Conservation (phyloP, 2,329 filamentous ascomycete species). For the Aspergillus nomiae region DNA sequence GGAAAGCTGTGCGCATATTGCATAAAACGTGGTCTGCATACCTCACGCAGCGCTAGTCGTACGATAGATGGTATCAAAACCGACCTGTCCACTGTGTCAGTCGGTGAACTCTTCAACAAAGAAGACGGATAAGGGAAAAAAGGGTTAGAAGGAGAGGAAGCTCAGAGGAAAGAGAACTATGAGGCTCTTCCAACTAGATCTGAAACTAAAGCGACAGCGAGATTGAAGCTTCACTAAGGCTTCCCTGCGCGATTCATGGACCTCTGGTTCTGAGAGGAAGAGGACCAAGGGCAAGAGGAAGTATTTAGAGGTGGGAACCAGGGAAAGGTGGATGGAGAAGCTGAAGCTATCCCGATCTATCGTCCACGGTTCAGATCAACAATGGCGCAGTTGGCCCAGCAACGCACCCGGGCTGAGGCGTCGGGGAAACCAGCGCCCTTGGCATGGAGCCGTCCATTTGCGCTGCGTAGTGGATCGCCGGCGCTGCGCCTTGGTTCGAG, state of each 20-base stretch:
- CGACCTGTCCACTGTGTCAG: constrained; percentile 64
- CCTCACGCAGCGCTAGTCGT: constrained; percentile 85
- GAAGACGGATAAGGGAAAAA: constrained; percentile 19
- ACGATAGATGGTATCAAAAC: constrained; percentile 50
- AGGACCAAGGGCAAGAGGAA: constrained; percentile 27
- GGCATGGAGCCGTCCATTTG: constrained; percentile 20
- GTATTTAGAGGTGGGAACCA: constrained; percentile 34
- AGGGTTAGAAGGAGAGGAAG: constrained; percentile 8
- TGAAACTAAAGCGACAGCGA: constrained; percentile 13
- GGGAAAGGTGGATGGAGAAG: constrained; percentile 28
- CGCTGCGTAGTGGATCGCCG: constrained; percentile 19
- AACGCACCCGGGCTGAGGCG: constrained; percentile 32
- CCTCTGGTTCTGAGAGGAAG: constrained; percentile 13
- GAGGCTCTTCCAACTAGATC: constrained; percentile 17
- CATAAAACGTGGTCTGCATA: constrained; percentile 36
- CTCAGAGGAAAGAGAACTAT: constrained; percentile 11
- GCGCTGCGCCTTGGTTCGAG: constrained; percentile 20
- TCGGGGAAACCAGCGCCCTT: constrained; percentile 34
- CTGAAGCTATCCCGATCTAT: constrained; percentile 35
- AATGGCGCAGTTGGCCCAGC: constrained; percentile 42
- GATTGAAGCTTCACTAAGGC: constrained; percentile 7
- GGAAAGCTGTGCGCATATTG: constrained; percentile 11
- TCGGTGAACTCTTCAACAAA: constrained; percentile 48
- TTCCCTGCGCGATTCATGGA: constrained; percentile 10
- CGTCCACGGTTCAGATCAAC: constrained; percentile 41